Evolutionary conservation across 257 asterid genomes (phyloP), one percentile per base, ranked within the genome.

Genomic region (Primulina tabacum): DNA sequence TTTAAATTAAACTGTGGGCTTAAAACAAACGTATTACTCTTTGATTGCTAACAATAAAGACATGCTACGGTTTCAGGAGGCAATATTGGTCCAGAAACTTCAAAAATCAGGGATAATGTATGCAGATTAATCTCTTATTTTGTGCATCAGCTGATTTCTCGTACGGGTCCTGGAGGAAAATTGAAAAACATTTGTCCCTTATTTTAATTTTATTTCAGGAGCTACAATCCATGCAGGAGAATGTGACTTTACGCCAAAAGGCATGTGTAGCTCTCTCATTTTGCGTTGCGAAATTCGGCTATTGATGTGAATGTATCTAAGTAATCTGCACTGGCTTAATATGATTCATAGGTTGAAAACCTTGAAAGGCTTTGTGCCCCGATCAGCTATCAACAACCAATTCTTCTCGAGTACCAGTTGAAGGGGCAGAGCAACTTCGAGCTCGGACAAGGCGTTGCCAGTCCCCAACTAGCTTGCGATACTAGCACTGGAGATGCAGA

Each of bases 151-250:
- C 10, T 67, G 24, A 35, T 60, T 47, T 47, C 18, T 35, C 2
- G 8, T 35, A 35, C 9, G 12, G 43, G 43, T 35, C 11, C 2
- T 7, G 43, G 9, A 1, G 11, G 7, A 35, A 35, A 35, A 35
- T 20, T 5, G 5, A 8, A 35, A 7, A 1, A 35, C 2, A 60
- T 18, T n/a, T 20, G 14, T 26, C 35, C 40, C 2, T 70, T 67
- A 8, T 35, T 3, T n/a, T 20, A 9, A 37, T 21, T 47, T 37
- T 76, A 26, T 38, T 76, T 71, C 71, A 91, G 95, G 89, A 84
- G 78, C 83, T 87, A 64, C 71, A 71, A n/a, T 83, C 84, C 1
- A 38, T 57, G 77, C 71, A 72, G 72, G 96, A 87, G 82, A 89
- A 81, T 14, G 80, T 79, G 83, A 70, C 69, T 62, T 77, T 87